phyloP scores from a whole-genome alignment of 306 rosid species.

The Vicia faba region DNA sequence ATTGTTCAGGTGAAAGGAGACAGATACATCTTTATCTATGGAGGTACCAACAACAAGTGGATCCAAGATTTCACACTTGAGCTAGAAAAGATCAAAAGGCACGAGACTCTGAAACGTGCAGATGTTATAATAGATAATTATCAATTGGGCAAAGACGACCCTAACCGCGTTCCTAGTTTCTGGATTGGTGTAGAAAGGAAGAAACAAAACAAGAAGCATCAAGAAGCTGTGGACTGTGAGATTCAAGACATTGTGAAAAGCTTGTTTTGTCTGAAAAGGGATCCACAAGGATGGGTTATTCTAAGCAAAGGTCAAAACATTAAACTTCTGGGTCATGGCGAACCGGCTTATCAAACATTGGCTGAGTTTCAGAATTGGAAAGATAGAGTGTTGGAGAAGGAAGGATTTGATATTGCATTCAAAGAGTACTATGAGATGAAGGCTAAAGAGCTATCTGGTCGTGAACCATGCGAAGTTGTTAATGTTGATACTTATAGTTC shows the following conservation, averaged over 20 bases:
- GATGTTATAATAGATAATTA: constrained; percentile 34
- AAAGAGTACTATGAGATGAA: constrained; percentile 30
- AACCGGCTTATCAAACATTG: constrained; percentile 37
- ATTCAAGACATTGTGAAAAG: constrained; percentile 28
- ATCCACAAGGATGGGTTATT: constrained; percentile 46
- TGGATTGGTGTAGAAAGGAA: constrained; percentile 44
- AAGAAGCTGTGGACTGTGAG: constrained; percentile 22
- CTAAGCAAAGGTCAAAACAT: constrained; percentile 41
- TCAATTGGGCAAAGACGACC: constrained; percentile 29
- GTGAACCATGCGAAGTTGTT: constrained; percentile 21
- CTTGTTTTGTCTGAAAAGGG: constrained; percentile 33
- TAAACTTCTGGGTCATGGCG: constrained; percentile 31
- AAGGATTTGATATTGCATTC: constrained; percentile 42
- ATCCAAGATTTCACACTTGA: constrained; percentile 37
- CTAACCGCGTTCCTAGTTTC: constrained; percentile 31
- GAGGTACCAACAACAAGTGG: constrained; percentile 35
- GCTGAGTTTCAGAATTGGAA: constrained; percentile 40
- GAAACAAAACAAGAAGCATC: constrained; percentile 44
- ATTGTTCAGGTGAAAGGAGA: constrained; percentile 23
- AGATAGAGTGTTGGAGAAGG: constrained; percentile 13
- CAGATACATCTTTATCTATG: constrained; percentile 41
- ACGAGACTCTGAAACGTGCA: constrained; percentile 26
- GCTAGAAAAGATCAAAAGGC: constrained; percentile 22
- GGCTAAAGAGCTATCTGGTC: constrained; percentile 37
- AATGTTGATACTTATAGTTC: constrained; percentile 38